phyloP scores from a whole-genome alignment of 2,329 filamentous ascomycete genomes.

The Periconia digitata region DNA sequence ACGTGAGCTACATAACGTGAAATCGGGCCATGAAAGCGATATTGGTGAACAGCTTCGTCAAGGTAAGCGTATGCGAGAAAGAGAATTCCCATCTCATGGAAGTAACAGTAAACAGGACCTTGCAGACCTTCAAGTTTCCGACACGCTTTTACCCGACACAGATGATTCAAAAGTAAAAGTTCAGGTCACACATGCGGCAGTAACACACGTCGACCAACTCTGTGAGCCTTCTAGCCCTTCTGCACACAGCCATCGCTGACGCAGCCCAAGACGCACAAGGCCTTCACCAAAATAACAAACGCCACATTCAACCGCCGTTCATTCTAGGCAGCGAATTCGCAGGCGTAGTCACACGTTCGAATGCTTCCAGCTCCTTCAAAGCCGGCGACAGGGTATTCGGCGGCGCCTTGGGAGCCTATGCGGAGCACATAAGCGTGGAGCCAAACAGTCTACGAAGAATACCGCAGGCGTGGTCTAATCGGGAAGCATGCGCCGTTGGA shows the following conservation, averaged over 20 bases:
- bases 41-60: slow-evolving; percentile 12
- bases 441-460: slow-evolving; percentile 46
- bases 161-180: slow-evolving; percentile 44
- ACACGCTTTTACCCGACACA: slow-evolving; percentile 33
- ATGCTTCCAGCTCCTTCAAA: slow-evolving; percentile 37
- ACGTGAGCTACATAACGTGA: too few species aligned
- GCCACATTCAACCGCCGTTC: slow-evolving; percentile 53
- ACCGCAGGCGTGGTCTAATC: slow-evolving; percentile 50
- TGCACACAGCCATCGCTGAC: not conserved
- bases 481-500: slow-evolving; percentile 56
- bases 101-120: slow-evolving; percentile 26
- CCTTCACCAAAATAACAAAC: not conserved
- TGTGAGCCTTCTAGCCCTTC: not conserved
- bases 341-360: slow-evolving; percentile 51
- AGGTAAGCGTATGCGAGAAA: not conserved
- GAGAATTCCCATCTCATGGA: too few species aligned
- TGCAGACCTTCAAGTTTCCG: slow-evolving; percentile 22
- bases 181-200: slow-evolving; percentile 56
- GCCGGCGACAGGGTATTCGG: slow-evolving; percentile 60
- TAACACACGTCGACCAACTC: slow-evolving; percentile 59
- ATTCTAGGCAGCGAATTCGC: slow-evolving; percentile 63
- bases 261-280: not conserved
- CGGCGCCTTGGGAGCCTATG: slow-evolving; percentile 54
- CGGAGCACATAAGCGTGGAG: slow-evolving; percentile 52
- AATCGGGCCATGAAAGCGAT: slow-evolving; percentile 24